Evolutionary conservation across 768 basidiomycete genomes (phyloP).

Genomic region (Agrocybe praecox): DNA sequence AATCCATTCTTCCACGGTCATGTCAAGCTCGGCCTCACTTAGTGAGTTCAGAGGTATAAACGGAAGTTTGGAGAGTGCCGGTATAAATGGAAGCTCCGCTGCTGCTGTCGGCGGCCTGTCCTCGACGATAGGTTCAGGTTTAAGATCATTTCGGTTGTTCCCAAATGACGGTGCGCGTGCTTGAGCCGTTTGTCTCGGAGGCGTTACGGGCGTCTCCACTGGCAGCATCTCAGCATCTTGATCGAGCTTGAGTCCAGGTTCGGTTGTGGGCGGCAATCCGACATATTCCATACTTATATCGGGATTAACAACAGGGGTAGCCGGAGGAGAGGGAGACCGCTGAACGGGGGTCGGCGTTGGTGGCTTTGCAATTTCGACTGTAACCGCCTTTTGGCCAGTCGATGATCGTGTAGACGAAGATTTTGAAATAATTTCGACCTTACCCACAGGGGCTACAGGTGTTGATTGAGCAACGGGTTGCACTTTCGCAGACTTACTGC

Average conservation of each 20-base stretch:
- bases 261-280: neutral
- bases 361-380: slow-evolving; percentile 11
- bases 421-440: neutral
- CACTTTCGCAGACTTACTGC: neutral
- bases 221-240: slow-evolving; percentile 7
- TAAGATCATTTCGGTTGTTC: neutral
- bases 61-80: slow-evolving; percentile 47
- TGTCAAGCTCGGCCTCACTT: slow-evolving; percentile 66
- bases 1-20: slow-evolving; percentile 88
- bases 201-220: slow-evolving; percentile 15
- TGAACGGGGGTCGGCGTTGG: slow-evolving; percentile 6
- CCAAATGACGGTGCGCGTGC: neutral
- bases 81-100: slow-evolving; percentile 27
- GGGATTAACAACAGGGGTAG: slow-evolving; percentile 3
- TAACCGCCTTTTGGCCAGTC: slow-evolving; percentile 2
- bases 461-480: neutral
- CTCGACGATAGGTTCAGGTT: neutral
- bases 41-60: slow-evolving; percentile 46
- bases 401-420: neutral
- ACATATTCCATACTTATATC: slow-evolving; percentile 32
- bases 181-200: slow-evolving; percentile 11
- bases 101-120: neutral
- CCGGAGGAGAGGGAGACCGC: slow-evolving; percentile 4
- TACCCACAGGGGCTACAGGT: neutral
- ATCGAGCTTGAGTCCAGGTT: neutral